phyloP scores from a whole-genome alignment of 163 green algal genomes.

The Prototheca cutis region DNA sequence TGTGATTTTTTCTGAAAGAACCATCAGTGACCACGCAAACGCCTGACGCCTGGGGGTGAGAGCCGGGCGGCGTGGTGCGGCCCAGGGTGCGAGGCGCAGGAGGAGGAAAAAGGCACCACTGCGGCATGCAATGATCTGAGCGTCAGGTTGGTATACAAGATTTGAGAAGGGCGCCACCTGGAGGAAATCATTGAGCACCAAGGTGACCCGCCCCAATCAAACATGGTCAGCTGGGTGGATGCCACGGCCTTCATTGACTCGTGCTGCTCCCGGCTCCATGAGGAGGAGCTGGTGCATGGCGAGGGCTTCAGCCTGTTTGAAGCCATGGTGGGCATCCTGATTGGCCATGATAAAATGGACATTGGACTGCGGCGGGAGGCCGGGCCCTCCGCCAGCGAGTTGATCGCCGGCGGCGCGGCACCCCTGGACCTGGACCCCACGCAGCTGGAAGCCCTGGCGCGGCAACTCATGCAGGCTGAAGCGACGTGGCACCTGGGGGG shows the following conservation, averaged over 20 bases:
- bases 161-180: too few species aligned
- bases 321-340: conserved; percentile 78
- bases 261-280: conserved; percentile 10
- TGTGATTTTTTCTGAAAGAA: too few species aligned
- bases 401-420: conserved; percentile 35
- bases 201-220: too few species aligned
- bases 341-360: conserved; percentile 87
- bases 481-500: conserved; percentile 62
- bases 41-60: too few species aligned
- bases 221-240: conserved; percentile 8
- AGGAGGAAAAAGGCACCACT: too few species aligned
- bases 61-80: too few species aligned
- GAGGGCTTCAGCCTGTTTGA: conserved; percentile 77
- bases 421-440: conserved; percentile 43
- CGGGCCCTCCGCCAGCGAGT: conserved; percentile 31
- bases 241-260: conserved; percentile 9
- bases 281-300: conserved; percentile 52
- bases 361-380: conserved; percentile 28
- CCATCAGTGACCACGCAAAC: too few species aligned
- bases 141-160: too few species aligned
- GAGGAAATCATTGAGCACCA: too few species aligned
- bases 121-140: too few species aligned
- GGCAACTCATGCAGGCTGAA: conserved; percentile 51
- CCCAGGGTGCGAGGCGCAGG: too few species aligned
- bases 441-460: conserved; percentile 47